Evolutionary conservation across 345 rosid species (phyloP), one percentile per base, ranked within the genome.

Genomic region (Cardamine resedifolia): DNA sequence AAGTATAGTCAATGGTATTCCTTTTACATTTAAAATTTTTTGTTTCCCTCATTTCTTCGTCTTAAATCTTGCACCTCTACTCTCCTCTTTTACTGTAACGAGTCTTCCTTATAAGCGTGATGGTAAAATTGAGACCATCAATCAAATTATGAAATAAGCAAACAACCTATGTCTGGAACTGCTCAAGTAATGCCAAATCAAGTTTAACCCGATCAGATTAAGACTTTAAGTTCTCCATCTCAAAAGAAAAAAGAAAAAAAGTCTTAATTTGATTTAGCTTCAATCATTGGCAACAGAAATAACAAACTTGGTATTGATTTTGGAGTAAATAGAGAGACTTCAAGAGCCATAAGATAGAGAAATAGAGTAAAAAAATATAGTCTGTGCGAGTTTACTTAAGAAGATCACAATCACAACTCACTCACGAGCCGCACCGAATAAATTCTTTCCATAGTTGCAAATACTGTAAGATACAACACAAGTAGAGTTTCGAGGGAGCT

Each of bases 401-500:
- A 72, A 31, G 58, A 51, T 63, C 50, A 55, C 48, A 56, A 33
- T 56, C 26, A 36, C 59, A 3, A 48, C 11, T 18, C 62, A 18
- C 61, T 55, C 18, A 52, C 4, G 19, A 44, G 56, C 38, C 31
- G 23, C 44, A 14, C 57, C 15, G 9, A 5, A 24, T 36, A 45
- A 55, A 47, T 14, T 49, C 24, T 47, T 51, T 43, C 34, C 24
- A 15, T 28, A 27, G 61, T 45, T 49, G 67, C 19, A 19, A 58
- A 58, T 36, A 26, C 60, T 24, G 60, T 48, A 64, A 45, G 71
- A 45, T 56, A 65, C 77, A 26, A 65, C 66, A 47, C 3, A 64
- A 33, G 39, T 36, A 36, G 43, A 27, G 41, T 12, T 12, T 48
- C 14, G 11, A 31, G 30, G 19, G 63, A 72, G 75, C 19, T 24